Evolutionary conservation across 352 stramenopile species (phyloP).

Genomic region (Aphanomyces astaci): DNA sequence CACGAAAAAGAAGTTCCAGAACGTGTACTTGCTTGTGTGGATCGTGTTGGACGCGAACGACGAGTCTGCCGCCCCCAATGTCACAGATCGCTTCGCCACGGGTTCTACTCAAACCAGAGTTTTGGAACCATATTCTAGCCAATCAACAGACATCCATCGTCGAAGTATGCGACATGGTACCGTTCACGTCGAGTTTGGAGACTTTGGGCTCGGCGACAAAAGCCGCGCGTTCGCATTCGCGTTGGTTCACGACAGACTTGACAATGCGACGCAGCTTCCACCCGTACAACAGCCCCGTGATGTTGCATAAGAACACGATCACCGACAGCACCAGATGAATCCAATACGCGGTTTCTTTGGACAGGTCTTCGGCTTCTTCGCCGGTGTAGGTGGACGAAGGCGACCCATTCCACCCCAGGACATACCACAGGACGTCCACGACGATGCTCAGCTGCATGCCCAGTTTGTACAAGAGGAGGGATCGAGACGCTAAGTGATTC

Average conservation of each 20-base stretch:
- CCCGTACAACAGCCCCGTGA: slow-evolving; percentile 69
- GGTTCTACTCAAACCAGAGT: no score
- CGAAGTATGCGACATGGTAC: slow-evolving; percentile 6
- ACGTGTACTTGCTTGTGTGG: slow-evolving; percentile 85
- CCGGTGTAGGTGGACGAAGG: not conserved
- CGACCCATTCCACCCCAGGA: slow-evolving; percentile 70
- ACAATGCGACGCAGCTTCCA: slow-evolving; percentile 84
- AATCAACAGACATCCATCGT: no score
- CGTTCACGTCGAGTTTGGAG: not conserved
- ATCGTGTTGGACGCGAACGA: slow-evolving; percentile 73
- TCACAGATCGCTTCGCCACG: slow-evolving; percentile 9
- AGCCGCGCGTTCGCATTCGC: slow-evolving; percentile 68
- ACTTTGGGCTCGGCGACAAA: slow-evolving; percentile 46
- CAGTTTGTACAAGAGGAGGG: slow-evolving; percentile 84
- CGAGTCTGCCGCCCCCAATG: slow-evolving; percentile 22
- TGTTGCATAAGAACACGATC: slow-evolving; percentile 65
- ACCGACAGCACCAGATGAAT: slow-evolving; percentile 85
- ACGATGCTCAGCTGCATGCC: slow-evolving; percentile 81
- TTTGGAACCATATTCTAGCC: no score
- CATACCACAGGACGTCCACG: slow-evolving; percentile 83
- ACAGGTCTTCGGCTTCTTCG: slow-evolving; percentile 27
- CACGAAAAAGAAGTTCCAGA: slow-evolving; percentile 86
- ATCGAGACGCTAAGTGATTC: slow-evolving; percentile 81
- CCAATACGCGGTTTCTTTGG: slow-evolving; percentile 63
- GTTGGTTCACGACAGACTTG: slow-evolving; percentile 72